Evolutionary conservation across 1,284 basidiomycete species (phyloP).

Genomic region (Baeospora myosura): DNA sequence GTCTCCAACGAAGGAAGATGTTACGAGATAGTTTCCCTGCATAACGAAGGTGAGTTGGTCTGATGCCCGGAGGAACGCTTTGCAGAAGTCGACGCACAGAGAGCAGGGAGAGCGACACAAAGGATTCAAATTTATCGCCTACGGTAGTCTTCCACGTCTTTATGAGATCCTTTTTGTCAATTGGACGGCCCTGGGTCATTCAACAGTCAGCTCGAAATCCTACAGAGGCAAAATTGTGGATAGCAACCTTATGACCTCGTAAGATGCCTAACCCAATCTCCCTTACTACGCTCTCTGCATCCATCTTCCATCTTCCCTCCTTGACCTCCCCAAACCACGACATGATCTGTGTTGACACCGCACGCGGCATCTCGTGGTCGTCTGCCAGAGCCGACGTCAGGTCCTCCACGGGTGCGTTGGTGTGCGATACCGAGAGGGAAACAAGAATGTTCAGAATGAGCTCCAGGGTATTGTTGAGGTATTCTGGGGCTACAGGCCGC

Average conservation of each 20-base stretch:
- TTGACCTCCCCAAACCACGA: constrained; percentile 67
- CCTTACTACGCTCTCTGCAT: constrained; percentile 47
- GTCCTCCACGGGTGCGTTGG: constrained; percentile 43
- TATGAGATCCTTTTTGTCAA: constrained; percentile 50
- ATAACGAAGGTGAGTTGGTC: constrained; percentile 4
- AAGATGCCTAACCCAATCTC: constrained; percentile 72
- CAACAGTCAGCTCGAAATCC: constrained; percentile 1
- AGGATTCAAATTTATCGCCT: constrained; percentile 64
- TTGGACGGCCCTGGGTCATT: constrained; percentile 43
- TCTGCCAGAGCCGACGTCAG: constrained; percentile 54
- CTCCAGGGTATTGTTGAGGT: constrained; percentile 66
- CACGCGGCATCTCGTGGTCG: constrained; percentile 64
- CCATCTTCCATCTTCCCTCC: constrained; percentile 58
- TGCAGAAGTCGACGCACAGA: constrained; percentile 44
- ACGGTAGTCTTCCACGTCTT: constrained; percentile 62
- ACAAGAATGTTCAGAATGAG: constrained; percentile 66
- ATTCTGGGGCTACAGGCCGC: constrained; percentile 58
- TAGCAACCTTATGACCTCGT: constrained; percentile 49
- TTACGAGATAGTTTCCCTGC: constrained; percentile 68
- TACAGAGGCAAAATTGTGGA: background rate
- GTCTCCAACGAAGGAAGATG: constrained; percentile 23
- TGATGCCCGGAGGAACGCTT: constrained; percentile 1
- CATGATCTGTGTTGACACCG: constrained; percentile 65
- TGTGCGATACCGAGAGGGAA: constrained; percentile 43
- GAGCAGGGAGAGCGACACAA: constrained; percentile 55